Evolutionary conservation across 2,329 filamentous ascomycete species (phyloP).

Genomic region (Daldinia eschscholtzii): DNA sequence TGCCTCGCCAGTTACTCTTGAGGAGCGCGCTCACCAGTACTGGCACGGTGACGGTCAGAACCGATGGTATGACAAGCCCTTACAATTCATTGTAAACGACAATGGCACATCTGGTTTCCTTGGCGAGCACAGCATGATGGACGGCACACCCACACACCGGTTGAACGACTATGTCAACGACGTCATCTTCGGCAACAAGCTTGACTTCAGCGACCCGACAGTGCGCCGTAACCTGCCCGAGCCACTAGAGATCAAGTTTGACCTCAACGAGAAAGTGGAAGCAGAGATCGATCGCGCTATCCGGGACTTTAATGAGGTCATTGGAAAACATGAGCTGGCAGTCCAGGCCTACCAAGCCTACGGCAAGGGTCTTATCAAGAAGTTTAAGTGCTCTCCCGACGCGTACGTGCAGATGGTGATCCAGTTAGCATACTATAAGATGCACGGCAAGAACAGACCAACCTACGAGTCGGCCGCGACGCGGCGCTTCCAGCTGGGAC

Average conservation of each 20-base stretch:
- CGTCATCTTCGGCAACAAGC: constrained; percentile 92
- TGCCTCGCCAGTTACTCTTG: constrained; percentile 88
- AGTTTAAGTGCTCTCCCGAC: constrained; percentile 98
- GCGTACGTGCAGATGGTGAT: constrained; percentile 99
- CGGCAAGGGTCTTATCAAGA: constrained; percentile 98
- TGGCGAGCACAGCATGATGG: constrained; percentile 99
- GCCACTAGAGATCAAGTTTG: constrained; percentile 81
- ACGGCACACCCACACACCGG: constrained; percentile 96
- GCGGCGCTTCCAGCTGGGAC: constrained; percentile 93
- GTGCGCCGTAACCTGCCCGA: constrained; percentile 88
- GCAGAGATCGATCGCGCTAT: constrained; percentile 83
- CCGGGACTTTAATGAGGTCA: constrained; percentile 83
- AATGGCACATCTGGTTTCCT: constrained; percentile 98
- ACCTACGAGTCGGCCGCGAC: constrained; percentile 98
- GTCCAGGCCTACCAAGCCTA: constrained; percentile 98
- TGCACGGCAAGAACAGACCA: constrained; percentile 97
- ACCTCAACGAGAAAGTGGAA: constrained; percentile 78
- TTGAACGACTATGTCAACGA: constrained; percentile 95
- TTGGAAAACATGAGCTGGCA: constrained; percentile 87
- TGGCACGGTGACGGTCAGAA: constrained; percentile 98
- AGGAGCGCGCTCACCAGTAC: constrained; percentile 95
- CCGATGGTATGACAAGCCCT: constrained; percentile 97
- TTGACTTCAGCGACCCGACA: constrained; percentile 84
- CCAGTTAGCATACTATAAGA: constrained; percentile 97
- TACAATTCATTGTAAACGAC: constrained; percentile 98